Evolutionary conservation across 2,329 filamentous ascomycete genomes (phyloP).

Genomic region (Tolypocladium tundrense): DNA sequence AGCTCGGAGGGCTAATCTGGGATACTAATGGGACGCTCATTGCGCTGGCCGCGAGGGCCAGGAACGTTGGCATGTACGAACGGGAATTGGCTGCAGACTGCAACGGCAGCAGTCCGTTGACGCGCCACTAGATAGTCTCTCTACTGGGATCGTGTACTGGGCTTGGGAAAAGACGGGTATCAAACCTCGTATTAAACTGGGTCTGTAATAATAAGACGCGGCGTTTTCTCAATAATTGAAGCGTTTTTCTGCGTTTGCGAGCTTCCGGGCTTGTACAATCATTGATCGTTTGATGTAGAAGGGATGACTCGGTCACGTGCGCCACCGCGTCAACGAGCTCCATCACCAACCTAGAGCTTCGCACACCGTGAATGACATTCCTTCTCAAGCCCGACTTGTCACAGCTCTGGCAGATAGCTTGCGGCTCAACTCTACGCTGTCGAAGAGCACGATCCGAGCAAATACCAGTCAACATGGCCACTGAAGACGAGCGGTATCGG

Average conservation of each 20-base stretch:
- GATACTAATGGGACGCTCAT: constrained; percentile 1
- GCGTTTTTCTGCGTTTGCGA: not conserved
- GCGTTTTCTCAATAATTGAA: not conserved
- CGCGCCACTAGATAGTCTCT: not conserved
- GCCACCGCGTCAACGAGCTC: not conserved
- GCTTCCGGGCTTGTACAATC: not conserved
- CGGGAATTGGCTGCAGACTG: not conserved
- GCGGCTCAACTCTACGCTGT: not conserved
- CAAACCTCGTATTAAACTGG: not conserved
- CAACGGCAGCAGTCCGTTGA: not conserved
- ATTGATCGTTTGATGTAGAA: not conserved
- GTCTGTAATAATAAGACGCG: not conserved
- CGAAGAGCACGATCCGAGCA: not conserved
- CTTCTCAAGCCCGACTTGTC: not conserved
- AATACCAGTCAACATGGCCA: constrained; percentile 43
- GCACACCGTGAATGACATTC: not conserved
- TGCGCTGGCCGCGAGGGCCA: not conserved
- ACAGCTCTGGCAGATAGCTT: not conserved
- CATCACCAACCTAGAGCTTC: not conserved
- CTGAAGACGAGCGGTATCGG: constrained; percentile 85
- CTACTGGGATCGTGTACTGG: not conserved
- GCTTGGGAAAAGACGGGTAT: not conserved
- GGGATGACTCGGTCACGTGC: not conserved
- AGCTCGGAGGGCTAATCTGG: constrained; percentile 16
- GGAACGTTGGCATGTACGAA: not conserved